Evolutionary conservation across 208 protist species (phyloP).

Genomic region (Vickermania ingenoplastis): DNA sequence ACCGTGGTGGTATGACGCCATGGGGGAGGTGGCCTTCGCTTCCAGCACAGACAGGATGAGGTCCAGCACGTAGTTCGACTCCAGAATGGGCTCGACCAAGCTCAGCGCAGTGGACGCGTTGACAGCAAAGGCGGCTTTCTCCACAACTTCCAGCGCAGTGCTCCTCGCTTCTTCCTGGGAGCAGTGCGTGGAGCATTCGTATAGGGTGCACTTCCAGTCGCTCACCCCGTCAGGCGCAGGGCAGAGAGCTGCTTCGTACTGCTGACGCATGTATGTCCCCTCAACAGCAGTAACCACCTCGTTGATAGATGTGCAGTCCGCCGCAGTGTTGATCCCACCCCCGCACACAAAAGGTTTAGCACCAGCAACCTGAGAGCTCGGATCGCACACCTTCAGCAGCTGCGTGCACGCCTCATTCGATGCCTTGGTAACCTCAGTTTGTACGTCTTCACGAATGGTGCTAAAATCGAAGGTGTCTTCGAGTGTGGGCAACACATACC

Average conservation of each 20-base stretch:
- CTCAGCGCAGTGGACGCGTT: conserved; percentile 57
- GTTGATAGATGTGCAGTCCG: conserved; percentile 27
- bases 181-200: conserved; percentile 11
- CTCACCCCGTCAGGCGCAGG: conserved; percentile 19
- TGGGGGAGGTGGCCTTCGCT: conserved; percentile 8
- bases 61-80: conserved; percentile 79
- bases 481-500: conserved; percentile 10
- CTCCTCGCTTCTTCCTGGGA: conserved; percentile 13
- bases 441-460: background rate
- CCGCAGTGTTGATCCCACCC: conserved; percentile 4
- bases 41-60: conserved; percentile 33
- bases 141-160: conserved; percentile 19
- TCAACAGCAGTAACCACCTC: conserved; percentile 20
- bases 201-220: conserved; percentile 43
- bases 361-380: background rate
- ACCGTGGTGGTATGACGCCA: background rate
- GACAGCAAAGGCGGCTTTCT: conserved; percentile 13
- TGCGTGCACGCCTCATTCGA: background rate
- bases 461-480: conserved; percentile 6
- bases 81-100: conserved; percentile 41
- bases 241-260: conserved; percentile 36
- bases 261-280: conserved; percentile 25
- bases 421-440: background rate
- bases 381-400: conserved; percentile 7
- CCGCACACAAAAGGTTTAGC: conserved; percentile 37